A percentile compares a stretch with the other conserved stretches of the same genome.
Evolutionary conservation across 1,284 basidiomycete genomes (phyloP).

Genomic region (Erythrobasidium hasegawianum): DNA sequence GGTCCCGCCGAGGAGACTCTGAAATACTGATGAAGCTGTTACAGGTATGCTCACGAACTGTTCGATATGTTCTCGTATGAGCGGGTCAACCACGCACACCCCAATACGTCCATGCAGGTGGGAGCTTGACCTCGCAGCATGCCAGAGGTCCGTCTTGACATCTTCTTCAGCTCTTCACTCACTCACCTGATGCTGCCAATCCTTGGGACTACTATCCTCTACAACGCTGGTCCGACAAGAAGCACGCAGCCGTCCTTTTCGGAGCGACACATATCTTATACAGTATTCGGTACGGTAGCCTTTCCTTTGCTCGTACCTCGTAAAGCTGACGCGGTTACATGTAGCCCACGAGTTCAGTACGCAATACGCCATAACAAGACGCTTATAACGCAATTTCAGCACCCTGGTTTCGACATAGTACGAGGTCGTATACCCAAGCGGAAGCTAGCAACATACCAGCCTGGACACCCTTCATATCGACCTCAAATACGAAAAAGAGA

Average conservation of each 20-base stretch:
- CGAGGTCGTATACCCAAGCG: conserved; percentile 5
- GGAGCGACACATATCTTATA: conserved; percentile 16
- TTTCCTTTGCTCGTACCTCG: no score
- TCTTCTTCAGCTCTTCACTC: conserved; percentile 24
- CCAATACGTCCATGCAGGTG: conserved; percentile 19
- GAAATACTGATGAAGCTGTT: neutral
- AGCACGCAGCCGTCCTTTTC: conserved; percentile 21
- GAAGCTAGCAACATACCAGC: conserved; percentile 15
- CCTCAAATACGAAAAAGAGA: conserved; percentile 9
- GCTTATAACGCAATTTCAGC: conserved; percentile 16
- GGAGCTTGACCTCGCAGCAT: no score
- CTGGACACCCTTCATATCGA: conserved; percentile 21
- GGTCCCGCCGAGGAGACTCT: no score
- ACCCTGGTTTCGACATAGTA: conserved; percentile 26
- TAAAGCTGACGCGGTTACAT: neutral
- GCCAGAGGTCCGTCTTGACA: no score
- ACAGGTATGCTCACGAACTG: conserved; percentile 25
- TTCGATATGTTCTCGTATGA: conserved; percentile 17
- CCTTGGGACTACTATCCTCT: conserved; percentile 33
- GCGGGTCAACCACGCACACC: neutral
- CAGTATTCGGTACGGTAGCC: conserved; percentile 8
- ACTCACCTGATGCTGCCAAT: conserved; percentile 30
- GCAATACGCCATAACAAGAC: conserved; percentile 13
- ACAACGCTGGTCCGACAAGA: conserved; percentile 11
- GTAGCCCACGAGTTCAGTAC: neutral